phyloP scores from a whole-genome alignment of 2,329 filamentous ascomycete species.

The Chrysoporthe austroafricana region DNA sequence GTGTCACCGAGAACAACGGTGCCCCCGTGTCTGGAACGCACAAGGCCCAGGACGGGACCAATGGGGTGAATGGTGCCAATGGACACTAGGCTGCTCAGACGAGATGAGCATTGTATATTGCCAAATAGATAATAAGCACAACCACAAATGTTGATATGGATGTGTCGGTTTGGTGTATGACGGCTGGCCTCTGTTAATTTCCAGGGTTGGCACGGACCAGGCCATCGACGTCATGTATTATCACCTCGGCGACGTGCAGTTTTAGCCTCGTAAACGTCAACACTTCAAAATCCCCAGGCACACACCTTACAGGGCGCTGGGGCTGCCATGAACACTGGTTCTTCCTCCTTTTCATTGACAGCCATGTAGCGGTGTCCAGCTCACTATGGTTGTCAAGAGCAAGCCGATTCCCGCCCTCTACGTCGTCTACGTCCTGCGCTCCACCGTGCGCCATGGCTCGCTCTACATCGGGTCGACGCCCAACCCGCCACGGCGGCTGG shows the following conservation, averaged over 20 bases:
- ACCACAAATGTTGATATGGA: neutral
- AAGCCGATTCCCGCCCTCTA: constrained; percentile 85
- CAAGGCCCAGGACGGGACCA: constrained; percentile 11
- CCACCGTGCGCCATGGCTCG: constrained; percentile 70
- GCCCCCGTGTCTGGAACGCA: constrained; percentile 22
- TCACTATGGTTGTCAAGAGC: constrained; percentile 45
- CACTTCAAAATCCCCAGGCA: neutral
- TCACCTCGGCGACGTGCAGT: constrained; percentile 3
- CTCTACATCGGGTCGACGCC: constrained; percentile 94
- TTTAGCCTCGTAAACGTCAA: neutral
- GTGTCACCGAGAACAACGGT: constrained; percentile 22
- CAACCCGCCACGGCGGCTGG: constrained; percentile 79
- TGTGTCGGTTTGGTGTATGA: no score
- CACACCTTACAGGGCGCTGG: neutral
- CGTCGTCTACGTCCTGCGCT: constrained; percentile 89
- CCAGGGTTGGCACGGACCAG: neutral
- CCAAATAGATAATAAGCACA: neutral
- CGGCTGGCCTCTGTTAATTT: no score
- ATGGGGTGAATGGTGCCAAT: neutral
- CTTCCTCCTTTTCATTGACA: neutral
- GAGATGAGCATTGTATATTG: neutral
- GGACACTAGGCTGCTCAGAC: neutral
- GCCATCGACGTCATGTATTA: neutral
- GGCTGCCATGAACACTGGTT: neutral
- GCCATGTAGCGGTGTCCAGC: constrained; percentile 17